phyloP scores from a whole-genome alignment of 163 green algal species.

The Coccomyxa subellipsoidea region DNA sequence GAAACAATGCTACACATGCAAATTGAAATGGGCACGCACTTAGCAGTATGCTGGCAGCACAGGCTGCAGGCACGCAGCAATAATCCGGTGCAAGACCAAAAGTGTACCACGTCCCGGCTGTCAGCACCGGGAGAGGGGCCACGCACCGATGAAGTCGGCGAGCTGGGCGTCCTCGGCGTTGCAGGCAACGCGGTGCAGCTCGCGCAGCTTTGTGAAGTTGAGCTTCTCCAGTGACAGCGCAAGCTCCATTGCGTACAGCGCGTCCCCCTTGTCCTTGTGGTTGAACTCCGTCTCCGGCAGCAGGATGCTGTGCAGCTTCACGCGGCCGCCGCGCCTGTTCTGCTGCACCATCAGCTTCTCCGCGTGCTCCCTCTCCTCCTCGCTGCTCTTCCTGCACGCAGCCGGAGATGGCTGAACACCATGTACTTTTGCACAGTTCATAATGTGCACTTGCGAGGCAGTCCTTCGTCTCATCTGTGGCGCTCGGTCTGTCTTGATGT shows the following conservation, averaged over 20 bases:
- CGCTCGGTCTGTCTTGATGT: too few species aligned
- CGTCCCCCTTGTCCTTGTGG: conserved; percentile 79
- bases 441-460: too few species aligned
- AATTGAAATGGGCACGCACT: too few species aligned
- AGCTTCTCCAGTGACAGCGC: conserved; percentile 78
- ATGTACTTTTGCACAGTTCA: too few species aligned
- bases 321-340: conserved; percentile 68
- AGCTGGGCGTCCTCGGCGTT: conserved; percentile 77
- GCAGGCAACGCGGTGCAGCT: conserved; percentile 72
- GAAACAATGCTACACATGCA: too few species aligned
- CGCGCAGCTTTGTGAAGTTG: conserved; percentile 64
- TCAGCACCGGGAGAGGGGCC: too few species aligned
- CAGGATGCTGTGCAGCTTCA: conserved; percentile 68
- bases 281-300: conserved; percentile 71
- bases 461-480: too few species aligned
- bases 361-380: conserved; percentile 66
- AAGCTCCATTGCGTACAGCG: conserved; percentile 79
- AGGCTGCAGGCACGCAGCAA: too few species aligned
- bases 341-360: conserved; percentile 35
- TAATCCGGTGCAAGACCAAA: too few species aligned
- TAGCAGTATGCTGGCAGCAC: too few species aligned
- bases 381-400: conserved; percentile 3
- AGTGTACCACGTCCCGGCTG: too few species aligned
- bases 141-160: conserved; percentile 74
- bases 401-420: neutral